Percentiles rank a stretch among this genome's conserved stretches.
Evolutionary conservation across 2,329 filamentous ascomycete species (phyloP).

Genomic region (Nemania abortiva): DNA sequence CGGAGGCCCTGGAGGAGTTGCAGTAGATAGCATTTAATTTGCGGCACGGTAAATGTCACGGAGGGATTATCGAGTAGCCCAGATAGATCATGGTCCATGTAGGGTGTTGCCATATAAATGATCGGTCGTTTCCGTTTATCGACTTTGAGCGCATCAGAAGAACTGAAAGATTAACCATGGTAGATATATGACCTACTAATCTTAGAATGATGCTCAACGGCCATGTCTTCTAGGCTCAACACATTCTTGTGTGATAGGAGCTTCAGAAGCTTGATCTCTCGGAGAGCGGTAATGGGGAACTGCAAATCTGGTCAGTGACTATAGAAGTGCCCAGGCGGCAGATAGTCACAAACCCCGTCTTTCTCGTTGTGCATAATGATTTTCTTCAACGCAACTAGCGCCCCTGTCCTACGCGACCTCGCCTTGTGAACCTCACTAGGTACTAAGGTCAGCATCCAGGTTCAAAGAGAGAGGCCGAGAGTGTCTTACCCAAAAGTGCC

Average conservation of each 20-base stretch:
- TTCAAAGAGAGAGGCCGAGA: conserved; percentile 46
- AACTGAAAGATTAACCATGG: conserved; percentile 16
- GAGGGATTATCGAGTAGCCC: conserved; percentile 94
- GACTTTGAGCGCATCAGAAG: conserved; percentile 61
- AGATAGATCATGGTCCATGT: conserved; percentile 99
- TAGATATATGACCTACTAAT: conserved; percentile 44
- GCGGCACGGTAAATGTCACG: conserved; percentile 85
- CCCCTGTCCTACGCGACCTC: conserved; percentile 77
- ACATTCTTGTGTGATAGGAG: conserved; percentile 93
- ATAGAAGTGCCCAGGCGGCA: conserved; percentile 10
- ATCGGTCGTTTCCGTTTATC: conserved; percentile 85
- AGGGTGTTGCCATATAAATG: conserved; percentile 99
- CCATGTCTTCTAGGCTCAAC: conserved; percentile 92
- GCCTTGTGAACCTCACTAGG: conserved; percentile 90
- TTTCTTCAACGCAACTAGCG: conserved; percentile 92
- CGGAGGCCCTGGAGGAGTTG: conserved; percentile 90
- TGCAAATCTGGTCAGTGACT: conserved; percentile 52
- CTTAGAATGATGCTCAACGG: conserved; percentile 76
- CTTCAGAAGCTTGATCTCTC: conserved; percentile 98
- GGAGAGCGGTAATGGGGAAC: conserved; percentile 97
- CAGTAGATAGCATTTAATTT: conserved; percentile 98
- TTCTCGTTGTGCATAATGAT: conserved; percentile 99
- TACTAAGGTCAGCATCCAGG: conserved; percentile 37
- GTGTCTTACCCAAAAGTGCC: conserved; percentile 86
- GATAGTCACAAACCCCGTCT: conserved; percentile 75